Percentiles rank a stretch among this genome's conserved stretches.
phyloP scores from a whole-genome alignment of 108 stramenopile species.

The Mediolabrus comicus region DNA sequence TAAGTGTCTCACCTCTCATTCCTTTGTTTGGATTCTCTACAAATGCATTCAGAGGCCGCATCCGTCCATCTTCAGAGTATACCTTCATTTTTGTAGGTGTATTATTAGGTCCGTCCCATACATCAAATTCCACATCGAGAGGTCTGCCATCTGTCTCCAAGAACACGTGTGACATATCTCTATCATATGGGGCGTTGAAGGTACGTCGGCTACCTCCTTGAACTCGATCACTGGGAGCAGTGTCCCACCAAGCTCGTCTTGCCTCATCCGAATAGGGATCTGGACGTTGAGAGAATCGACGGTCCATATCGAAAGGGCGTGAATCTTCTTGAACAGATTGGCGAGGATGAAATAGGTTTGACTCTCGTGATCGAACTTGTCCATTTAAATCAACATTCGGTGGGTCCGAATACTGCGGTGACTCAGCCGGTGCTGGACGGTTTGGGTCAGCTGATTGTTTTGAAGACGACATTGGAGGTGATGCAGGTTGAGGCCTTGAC shows the following conservation, averaged over 20 bases:
- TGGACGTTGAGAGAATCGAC: conserved; percentile 39
- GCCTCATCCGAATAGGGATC: not conserved
- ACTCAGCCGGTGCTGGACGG: not conserved
- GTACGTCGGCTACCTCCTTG: conserved; percentile 40
- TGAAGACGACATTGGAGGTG: not conserved
- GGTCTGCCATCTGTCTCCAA: conserved; percentile 50
- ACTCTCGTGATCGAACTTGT: conserved; percentile 14
- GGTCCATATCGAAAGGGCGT: conserved; percentile 22
- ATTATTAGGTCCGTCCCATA: conserved; percentile 59
- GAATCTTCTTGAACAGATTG: conserved; percentile 42
- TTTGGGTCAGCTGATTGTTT: not conserved
- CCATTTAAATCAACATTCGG: conserved; percentile 25
- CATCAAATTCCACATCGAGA: conserved; percentile 35
- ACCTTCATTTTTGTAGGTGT: conserved; percentile 44
- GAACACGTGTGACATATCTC: conserved; percentile 27
- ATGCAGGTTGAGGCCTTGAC: not conserved
- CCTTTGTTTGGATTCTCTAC: conserved; percentile 27
- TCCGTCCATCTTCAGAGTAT: conserved; percentile 48
- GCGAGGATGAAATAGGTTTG: conserved; percentile 18
- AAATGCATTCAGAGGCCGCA: conserved; percentile 39
- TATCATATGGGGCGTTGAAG: conserved; percentile 17
- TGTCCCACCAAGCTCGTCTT: conserved; percentile 36
- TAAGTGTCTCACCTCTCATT: conserved; percentile 26
- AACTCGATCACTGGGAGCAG: conserved; percentile 9
- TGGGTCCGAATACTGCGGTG: not conserved